Conservation (phyloP, 108 stramenopile genomes). For the Schizochytrium sp. region DNA sequence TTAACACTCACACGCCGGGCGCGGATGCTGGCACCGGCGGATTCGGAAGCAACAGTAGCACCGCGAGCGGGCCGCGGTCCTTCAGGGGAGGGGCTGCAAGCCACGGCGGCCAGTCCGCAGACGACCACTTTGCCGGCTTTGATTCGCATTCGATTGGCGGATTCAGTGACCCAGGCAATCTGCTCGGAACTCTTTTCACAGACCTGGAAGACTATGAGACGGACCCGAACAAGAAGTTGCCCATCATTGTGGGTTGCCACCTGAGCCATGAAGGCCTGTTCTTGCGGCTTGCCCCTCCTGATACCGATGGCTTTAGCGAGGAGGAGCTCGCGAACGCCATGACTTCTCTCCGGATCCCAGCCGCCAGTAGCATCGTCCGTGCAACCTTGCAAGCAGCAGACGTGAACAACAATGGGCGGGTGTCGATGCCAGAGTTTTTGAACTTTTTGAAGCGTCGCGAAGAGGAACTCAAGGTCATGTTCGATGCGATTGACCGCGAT, state of each 20-base stretch:
- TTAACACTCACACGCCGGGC: not conserved
- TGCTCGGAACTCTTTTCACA: not conserved
- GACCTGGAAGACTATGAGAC: not conserved
- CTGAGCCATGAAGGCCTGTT: not conserved
- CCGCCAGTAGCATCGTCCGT: not conserved
- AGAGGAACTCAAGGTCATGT: constrained; percentile 13
- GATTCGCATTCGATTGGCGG: not conserved
- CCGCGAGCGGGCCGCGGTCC: too few relatives aligned
- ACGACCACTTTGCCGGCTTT: not conserved
- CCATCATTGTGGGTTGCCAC: constrained; percentile 9
- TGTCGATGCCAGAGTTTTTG: not conserved
- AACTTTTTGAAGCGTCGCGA: not conserved
- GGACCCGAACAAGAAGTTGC: not conserved
- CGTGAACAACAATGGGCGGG: not conserved
- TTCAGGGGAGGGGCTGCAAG: too few relatives aligned
- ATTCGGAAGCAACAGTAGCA: not conserved
- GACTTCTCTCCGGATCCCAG: not conserved
- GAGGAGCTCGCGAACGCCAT: constrained; percentile 16
- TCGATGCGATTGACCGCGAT: not conserved
- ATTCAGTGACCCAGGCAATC: not conserved
- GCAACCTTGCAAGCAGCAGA: not conserved
- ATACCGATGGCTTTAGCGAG: not conserved
- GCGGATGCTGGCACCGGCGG: not conserved
- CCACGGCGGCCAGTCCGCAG: not conserved
- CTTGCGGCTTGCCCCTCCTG: not conserved